Base-by-base conservation (phyloP, 2,329 filamentous ascomycete genomes). In the Lasiodiplodia sp. region DNA sequence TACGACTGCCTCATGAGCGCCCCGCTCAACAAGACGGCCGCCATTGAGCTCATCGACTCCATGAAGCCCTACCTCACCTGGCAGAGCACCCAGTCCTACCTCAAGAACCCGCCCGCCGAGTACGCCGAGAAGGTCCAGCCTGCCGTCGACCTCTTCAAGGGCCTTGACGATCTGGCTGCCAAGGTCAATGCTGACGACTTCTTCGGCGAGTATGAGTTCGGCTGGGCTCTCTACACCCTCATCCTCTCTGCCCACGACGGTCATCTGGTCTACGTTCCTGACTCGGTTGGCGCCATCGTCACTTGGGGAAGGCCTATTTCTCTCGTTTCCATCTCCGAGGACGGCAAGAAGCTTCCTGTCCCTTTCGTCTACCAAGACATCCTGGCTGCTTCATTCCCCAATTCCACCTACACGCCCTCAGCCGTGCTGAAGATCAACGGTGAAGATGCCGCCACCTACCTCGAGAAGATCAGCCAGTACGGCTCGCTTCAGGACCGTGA, bases 161-260 rank as follows among this genome's bases (percentile, higher is more conserved):
- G 75, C 1, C 76, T 81, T 16, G 77, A 80, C 23, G 71, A 75
- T 2, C 82, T 84, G 58, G 77, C 78, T 64, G 69, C 69, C 5
- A 82, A 82, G 44, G 77, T 82, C 1, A 72, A 75, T n/a, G 72
- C 71, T 64, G 78, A 74, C 44, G 67, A 70, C 8, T 84, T 82
- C 68, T 71, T 71, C 12, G 82, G 78, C 47, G 82, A 84, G 67
- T 83, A 80, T 62, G 77, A 79, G 6, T 81, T 81, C 68, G 78
- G 78, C 12, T 76, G 71, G 34, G 86, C 86, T 47, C 78, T 91
- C 3, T 82, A 84, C 58, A 73, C 80, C 60, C 77, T 87, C 8
- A 81, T 89, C 44, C 82, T 82, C 28, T 81, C 81, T 1, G 86
- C 87, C 3, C 88, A 91, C 71, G 90, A 92, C 74, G 88, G 89